Base-by-base conservation (phyloP, 2,329 filamentous ascomycete genomes). In the Seiridium cupressi region DNA sequence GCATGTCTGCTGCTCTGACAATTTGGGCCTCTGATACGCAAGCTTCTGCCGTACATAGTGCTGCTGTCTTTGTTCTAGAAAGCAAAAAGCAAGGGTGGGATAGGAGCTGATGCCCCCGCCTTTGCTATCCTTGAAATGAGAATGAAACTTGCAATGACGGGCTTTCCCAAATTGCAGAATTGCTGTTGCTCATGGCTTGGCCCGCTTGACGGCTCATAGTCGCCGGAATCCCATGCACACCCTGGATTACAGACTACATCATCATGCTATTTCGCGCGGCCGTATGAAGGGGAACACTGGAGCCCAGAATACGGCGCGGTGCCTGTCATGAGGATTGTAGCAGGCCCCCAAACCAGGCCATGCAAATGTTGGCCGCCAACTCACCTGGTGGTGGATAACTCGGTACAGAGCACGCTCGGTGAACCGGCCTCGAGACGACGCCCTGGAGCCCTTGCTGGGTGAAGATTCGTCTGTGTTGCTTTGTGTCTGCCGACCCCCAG, bases 51-150 rank as follows among this genome's bases (percentile, higher is more conserved):
- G 49, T 35, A 53, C 49, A 38, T 49, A 18, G 18, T 53, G 32
- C 11, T 49, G 10, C 34, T 35, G 32, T 53, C 32, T 53, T 53
- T 53, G 49, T 53, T 53, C 49, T 40, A 53, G 49, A 53, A 53
- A 53, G 49, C 49, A 53, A 36, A 53, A 35, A 53, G 35, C 49
- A 53, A 31, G 49, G 49, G 47, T 36, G 31, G 34, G 38, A 53
- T n/a, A 53, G 49, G 35, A 35, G 35, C 10, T 9, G 31, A 35
- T 35, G 31, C 10, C 49, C 49, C 49, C 32, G 32, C 49, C 49
- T 36, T 53, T 53, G 35, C 49, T 53, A 10, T 38, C 34, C 31
- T 42, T 13, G 31, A 53, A 53, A 36, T 35, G 34, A 53, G 34
- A 32, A 53, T 13, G 31, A 38, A 40, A 18, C 13, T 53, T 53